These are phyloP conservation scores for Chlamydomonas sp. DNA, from an alignment of 139 green algal genomes.

Conservation along the genomic window DNA sequence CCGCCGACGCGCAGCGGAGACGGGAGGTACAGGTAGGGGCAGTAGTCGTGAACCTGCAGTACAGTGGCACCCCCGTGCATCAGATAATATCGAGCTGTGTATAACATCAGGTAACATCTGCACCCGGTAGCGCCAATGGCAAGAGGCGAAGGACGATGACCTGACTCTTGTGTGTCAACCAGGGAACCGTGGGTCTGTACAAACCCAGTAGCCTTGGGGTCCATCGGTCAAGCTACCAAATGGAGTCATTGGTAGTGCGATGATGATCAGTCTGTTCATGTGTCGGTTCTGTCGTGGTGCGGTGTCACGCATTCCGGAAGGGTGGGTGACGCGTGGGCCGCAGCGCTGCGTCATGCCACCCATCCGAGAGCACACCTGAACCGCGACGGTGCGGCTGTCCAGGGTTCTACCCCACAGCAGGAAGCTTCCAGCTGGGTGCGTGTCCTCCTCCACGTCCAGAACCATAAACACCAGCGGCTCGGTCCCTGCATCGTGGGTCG, in stretches of 20 bases:
- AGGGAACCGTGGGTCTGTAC: too few species aligned
- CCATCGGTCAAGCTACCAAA: too few species aligned
- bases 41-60: conserved; percentile 34
- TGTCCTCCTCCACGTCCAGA: conserved; percentile 12
- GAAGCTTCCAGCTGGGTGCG: conserved; percentile 11
- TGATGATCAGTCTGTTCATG: too few species aligned
- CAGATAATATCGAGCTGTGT: neutral
- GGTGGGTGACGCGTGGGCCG: neutral
- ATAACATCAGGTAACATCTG: too few species aligned
- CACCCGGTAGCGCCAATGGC: too few species aligned
- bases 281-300: too few species aligned
- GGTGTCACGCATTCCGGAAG: too few species aligned
- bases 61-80: too few species aligned
- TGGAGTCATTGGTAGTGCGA: too few species aligned
- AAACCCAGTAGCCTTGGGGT: too few species aligned
- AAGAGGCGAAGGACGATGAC: too few species aligned
- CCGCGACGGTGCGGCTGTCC: neutral
- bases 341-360: neutral
- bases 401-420: conserved; percentile 1
- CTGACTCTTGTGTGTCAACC: too few species aligned
- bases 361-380: neutral
- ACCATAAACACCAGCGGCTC: conserved; percentile 9
- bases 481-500: neutral
- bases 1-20: neutral
- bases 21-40: conserved; percentile 15